A percentile compares a stretch with the other conserved stretches of the same genome.
Evolutionary conservation across 371 early-diverging fungal genomes (phyloP).

Genomic region (Mucor saturninus): DNA sequence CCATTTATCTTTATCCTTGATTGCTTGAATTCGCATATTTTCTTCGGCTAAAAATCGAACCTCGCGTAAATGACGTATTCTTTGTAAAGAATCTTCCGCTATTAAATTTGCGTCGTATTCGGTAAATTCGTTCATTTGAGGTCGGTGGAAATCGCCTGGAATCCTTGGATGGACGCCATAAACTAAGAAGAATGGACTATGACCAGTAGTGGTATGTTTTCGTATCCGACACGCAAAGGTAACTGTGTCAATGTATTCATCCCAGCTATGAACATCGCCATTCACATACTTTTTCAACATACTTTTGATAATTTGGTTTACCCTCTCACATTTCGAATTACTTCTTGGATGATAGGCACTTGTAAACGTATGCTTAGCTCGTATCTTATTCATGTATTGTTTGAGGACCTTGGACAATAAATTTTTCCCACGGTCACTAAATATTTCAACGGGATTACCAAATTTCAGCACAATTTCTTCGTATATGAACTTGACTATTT

Average conservation of each 20-base stretch:
- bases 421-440: constrained; percentile 31
- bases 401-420: constrained; percentile 4
- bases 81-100: constrained; percentile 2
- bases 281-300: constrained; percentile 19
- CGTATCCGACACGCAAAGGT: constrained; percentile 18
- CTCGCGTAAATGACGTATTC: constrained; percentile 5
- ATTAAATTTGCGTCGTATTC: constrained; percentile 5
- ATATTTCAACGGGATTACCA: constrained; percentile 35
- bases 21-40: background rate
- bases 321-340: constrained; percentile 4
- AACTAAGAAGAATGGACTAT: constrained; percentile 16
- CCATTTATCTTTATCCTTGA: constrained; percentile 11
- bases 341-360: constrained; percentile 8
- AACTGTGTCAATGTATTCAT: constrained; percentile 10
- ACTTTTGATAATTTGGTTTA: constrained; percentile 7
- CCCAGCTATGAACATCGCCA: background rate
- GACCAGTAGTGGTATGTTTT: constrained; percentile 12
- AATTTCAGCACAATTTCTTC: constrained; percentile 35
- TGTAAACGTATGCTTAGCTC: background rate
- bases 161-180: constrained; percentile 25
- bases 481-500: constrained; percentile 34
- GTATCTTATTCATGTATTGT: background rate
- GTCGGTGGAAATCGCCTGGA: constrained; percentile 15
- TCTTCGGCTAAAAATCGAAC: constrained; percentile 4
- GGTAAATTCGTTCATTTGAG: background rate